Conservation (phyloP, 2,329 filamentous ascomycete genomes). For the Botryotinia calthae region DNA sequence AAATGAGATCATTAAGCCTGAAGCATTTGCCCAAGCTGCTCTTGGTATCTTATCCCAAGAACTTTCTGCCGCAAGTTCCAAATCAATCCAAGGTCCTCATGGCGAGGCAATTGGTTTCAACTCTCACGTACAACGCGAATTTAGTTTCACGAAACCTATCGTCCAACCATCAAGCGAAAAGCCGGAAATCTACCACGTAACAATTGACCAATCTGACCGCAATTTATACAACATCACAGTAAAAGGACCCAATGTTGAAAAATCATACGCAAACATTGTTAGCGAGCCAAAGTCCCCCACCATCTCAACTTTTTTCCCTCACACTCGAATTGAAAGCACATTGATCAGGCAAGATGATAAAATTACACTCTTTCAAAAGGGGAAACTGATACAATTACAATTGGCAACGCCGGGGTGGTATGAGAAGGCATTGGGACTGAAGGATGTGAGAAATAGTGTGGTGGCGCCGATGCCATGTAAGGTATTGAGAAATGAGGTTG, state of each 20-base stretch:
- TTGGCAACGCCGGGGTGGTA: conserved; percentile 72
- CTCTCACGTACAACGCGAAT: conserved; percentile 30
- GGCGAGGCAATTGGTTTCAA: conserved; percentile 52
- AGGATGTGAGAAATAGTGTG: conserved; percentile 78
- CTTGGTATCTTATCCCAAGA: conserved; percentile 65
- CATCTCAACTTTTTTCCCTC: conserved; percentile 75
- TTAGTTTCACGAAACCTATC: conserved; percentile 30
- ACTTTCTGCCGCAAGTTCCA: conserved; percentile 36
- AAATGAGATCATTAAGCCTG: conserved; percentile 57
- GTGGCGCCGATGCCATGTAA: conserved; percentile 97
- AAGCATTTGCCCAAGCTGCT: conserved; percentile 84
- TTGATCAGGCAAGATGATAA: conserved; percentile 63
- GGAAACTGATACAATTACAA: conserved; percentile 56
- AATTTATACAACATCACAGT: conserved; percentile 45
- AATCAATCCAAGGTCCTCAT: conserved; percentile 42
- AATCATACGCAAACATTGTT: conserved; percentile 43
- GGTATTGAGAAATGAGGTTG: conserved; percentile 83
- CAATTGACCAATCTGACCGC: conserved; percentile 34
- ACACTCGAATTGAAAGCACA: conserved; percentile 75
- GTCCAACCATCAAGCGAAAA: conserved; percentile 16
- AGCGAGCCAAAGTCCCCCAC: conserved; percentile 47
- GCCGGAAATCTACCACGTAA: conserved; percentile 28
- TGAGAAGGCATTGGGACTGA: conserved; percentile 80
- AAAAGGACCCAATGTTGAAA: conserved; percentile 46
- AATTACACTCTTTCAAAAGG: conserved; percentile 75